Percentiles rank a stretch among this genome's conserved stretches.
Conservation (phyloP, 768 basidiomycete species). For the Crucibulum laeve region DNA sequence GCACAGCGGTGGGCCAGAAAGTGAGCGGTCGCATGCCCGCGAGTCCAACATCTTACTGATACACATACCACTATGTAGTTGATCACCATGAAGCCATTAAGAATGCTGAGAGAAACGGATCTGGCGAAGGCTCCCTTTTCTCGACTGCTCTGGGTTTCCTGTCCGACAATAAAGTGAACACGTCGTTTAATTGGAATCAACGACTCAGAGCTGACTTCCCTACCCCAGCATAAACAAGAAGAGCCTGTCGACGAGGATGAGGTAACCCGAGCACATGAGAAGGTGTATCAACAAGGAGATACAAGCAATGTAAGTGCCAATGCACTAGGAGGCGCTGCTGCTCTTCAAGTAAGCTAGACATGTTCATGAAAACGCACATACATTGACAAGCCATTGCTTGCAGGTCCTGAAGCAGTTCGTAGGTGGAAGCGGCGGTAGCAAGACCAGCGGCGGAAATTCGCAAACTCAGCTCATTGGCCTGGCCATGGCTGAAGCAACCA, state of each 20-base stretch:
- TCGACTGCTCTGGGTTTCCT: constrained; percentile 50
- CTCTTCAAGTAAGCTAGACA: constrained; percentile 48
- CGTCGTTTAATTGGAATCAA: not conserved
- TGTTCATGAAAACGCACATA: not conserved
- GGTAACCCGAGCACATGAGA: constrained; percentile 54
- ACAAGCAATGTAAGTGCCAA: constrained; percentile 51
- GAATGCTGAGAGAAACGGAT: constrained; percentile 50
- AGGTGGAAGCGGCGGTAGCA: constrained; percentile 36
- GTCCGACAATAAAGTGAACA: constrained; percentile 41
- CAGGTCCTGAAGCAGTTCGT: constrained; percentile 70
- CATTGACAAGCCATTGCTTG: not conserved
- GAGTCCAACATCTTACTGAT: not conserved
- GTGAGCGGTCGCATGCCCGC: constrained; percentile 16
- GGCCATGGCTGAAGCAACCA: constrained; percentile 80
- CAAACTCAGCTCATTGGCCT: constrained; percentile 73
- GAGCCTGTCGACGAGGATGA: constrained; percentile 65
- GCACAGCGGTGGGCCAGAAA: constrained; percentile 18
- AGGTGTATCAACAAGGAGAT: constrained; percentile 55
- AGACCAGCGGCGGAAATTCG: constrained; percentile 35
- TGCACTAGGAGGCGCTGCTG: constrained; percentile 74
- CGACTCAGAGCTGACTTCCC: not conserved
- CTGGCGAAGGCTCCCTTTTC: constrained; percentile 56
- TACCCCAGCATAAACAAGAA: constrained; percentile 41
- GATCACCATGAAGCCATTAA: constrained; percentile 58
- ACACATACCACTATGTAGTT: constrained; percentile 32